Percentiles rank a stretch among this genome's conserved stretches.
Conservation (phyloP, 1,139 yeast species). For the Hemisphaericaspora xylanilytica region DNA sequence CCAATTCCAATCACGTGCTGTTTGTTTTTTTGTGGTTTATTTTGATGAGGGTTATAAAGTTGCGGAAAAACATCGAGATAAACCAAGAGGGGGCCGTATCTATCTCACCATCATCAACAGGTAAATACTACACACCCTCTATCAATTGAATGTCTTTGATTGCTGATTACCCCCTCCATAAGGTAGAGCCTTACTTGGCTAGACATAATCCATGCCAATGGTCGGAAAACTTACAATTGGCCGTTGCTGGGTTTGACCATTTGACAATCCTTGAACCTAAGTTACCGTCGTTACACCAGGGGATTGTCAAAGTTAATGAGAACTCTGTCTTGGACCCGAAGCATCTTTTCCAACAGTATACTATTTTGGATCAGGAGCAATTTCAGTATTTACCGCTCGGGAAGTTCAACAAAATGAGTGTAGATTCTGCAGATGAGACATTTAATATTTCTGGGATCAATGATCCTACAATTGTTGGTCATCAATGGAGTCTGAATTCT, state of each 20-base stretch:
- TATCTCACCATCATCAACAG: too few species aligned
- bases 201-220: slow-evolving; percentile 34
- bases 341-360: slow-evolving; percentile 27
- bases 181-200: slow-evolving; percentile 24
- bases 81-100: not conserved
- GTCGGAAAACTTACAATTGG: slow-evolving; percentile 38
- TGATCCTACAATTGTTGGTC: slow-evolving; percentile 36
- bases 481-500: slow-evolving; percentile 35
- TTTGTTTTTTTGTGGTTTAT: too few species aligned
- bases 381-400: slow-evolving; percentile 31
- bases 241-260: slow-evolving; percentile 36
- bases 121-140: too few species aligned
- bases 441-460: slow-evolving; percentile 30
- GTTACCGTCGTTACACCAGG: slow-evolving; percentile 35
- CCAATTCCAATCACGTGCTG: not conserved
- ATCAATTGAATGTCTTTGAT: slow-evolving; percentile 15
- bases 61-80: too few species aligned
- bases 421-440: slow-evolving; percentile 29
- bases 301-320: slow-evolving; percentile 18
- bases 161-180: slow-evolving; percentile 19
- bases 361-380: slow-evolving; percentile 29
- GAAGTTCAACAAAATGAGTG: slow-evolving; percentile 25
- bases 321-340: slow-evolving; percentile 25
- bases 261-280: slow-evolving; percentile 39
- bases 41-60: too few species aligned